Conservation (phyloP, 1,284 basidiomycete species). For the Meira miltonrushii region DNA sequence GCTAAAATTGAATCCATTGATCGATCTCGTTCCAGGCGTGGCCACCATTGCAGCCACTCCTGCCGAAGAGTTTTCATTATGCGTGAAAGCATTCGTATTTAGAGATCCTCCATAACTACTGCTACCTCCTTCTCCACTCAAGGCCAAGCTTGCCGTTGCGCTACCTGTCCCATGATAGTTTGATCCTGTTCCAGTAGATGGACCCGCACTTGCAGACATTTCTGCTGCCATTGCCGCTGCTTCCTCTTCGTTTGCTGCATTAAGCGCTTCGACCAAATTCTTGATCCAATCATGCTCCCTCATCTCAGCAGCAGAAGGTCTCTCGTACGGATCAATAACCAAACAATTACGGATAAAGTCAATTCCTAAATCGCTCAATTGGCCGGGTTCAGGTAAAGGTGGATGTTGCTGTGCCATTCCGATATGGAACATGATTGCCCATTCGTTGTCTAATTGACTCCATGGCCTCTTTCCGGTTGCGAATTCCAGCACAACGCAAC, state of each 20-base stretch:
- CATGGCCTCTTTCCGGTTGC: slow-evolving; percentile 94
- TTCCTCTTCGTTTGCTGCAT: slow-evolving; percentile 39
- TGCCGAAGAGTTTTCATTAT: slow-evolving; percentile 6
- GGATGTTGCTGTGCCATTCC: slow-evolving; percentile 96
- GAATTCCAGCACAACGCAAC: slow-evolving; percentile 93
- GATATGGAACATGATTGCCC: slow-evolving; percentile 99
- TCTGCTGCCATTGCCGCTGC: slow-evolving; percentile 8
- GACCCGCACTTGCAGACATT: background rate
- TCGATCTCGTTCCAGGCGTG: slow-evolving; percentile 13
- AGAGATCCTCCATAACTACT: background rate
- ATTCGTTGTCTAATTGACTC: slow-evolving; percentile 98
- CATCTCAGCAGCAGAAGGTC: slow-evolving; percentile 80
- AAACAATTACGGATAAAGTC: slow-evolving; percentile 90
- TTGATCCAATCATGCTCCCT: slow-evolving; percentile 83
- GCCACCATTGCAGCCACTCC: slow-evolving; percentile 17
- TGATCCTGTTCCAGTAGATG: background rate
- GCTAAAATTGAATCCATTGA: slow-evolving; percentile 17
- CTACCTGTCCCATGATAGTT: background rate
- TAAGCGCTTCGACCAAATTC: slow-evolving; percentile 44
- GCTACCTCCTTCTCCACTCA: background rate
- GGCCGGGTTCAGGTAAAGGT: slow-evolving; percentile 81
- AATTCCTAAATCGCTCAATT: slow-evolving; percentile 84
- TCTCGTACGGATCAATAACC: slow-evolving; percentile 74
- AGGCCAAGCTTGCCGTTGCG: background rate
- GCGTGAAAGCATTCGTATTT: background rate